Evolutionary conservation across 2,329 filamentous ascomycete species (phyloP).

Genomic region (Fonsecaea erecta): DNA sequence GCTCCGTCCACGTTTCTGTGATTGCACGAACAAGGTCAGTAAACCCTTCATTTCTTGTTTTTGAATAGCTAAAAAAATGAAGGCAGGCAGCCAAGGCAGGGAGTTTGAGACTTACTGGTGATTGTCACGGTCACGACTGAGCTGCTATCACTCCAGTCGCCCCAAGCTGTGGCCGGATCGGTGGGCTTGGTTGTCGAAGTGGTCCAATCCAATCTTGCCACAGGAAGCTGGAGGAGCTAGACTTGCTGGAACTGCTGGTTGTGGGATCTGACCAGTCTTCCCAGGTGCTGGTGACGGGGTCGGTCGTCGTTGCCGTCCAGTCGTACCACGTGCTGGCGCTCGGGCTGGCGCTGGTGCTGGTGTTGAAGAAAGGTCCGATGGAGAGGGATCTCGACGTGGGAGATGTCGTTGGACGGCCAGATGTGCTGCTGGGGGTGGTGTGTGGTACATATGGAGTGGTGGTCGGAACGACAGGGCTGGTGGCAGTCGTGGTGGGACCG

Average conservation of each 20-base stretch:
- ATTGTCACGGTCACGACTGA: constrained; percentile 1
- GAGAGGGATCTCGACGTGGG: background rate
- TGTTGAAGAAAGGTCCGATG: background rate
- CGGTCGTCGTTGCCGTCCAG: constrained; percentile 7
- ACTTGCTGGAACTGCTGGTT: background rate
- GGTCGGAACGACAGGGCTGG: background rate
- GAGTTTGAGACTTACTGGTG: background rate
- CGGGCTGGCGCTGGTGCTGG: constrained; percentile 6
- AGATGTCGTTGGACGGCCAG: background rate
- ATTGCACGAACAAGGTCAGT: background rate
- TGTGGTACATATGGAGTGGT: constrained; percentile 1
- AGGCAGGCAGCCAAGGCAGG: background rate
- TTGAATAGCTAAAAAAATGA: too few relatives aligned
- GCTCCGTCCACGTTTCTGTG: constrained; percentile 20
- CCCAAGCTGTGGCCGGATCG: constrained; percentile 9
- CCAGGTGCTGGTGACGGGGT: constrained; percentile 6
- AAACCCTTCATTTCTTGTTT: background rate
- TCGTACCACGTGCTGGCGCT: background rate
- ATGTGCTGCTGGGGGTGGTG: background rate
- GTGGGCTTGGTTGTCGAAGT: background rate
- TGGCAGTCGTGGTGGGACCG: constrained; percentile 1
- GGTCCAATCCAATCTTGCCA: constrained; percentile 10
- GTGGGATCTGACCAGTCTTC: constrained; percentile 9
- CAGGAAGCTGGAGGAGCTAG: background rate
- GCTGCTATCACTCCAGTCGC: constrained; percentile 10